Percentiles rank a stretch among this genome's conserved stretches.
phyloP scores from a whole-genome alignment of 2,329 filamentous ascomycete genomes.

The Aspergillus oerlinghausenensis region DNA sequence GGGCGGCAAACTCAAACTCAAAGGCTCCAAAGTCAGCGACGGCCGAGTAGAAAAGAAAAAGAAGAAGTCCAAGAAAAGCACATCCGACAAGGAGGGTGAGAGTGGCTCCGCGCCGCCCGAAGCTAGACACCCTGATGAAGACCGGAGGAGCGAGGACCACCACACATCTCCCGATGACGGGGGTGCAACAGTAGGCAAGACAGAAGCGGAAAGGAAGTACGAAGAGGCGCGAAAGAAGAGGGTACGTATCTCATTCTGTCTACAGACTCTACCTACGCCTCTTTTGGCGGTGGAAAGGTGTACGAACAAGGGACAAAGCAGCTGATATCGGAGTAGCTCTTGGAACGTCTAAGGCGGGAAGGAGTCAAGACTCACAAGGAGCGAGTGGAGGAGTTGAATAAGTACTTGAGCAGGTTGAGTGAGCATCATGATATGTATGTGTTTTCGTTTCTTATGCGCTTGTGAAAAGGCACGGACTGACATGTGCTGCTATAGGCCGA shows the following conservation, averaged over 20 bases:
- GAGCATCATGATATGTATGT: constrained; percentile 94
- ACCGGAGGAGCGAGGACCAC: constrained; percentile 18
- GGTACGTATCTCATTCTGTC: constrained; percentile 49
- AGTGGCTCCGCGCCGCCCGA: constrained; percentile 14
- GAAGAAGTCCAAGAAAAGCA: constrained; percentile 45
- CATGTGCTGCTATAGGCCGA: constrained; percentile 26
- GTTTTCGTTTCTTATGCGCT: background rate
- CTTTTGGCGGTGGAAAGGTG: background rate
- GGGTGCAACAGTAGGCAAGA: constrained; percentile 56
- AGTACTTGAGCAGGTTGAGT: constrained; percentile 83
- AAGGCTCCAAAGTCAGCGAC: constrained; percentile 63
- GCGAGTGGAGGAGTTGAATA: constrained; percentile 90
- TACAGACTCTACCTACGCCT: constrained; percentile 3
- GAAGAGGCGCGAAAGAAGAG: constrained; percentile 78
- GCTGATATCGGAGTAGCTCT: constrained; percentile 52
- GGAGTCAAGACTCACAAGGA: constrained; percentile 96
- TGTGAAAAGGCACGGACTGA: constrained; percentile 9
- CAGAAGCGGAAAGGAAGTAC: constrained; percentile 74
- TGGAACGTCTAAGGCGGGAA: constrained; percentile 75
- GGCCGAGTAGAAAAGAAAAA: constrained; percentile 43
- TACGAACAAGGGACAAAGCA: background rate
- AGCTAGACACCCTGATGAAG: constrained; percentile 8
- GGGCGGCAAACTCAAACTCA: constrained; percentile 77
- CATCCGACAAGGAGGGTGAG: constrained; percentile 10
- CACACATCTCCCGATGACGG: constrained; percentile 21